Conservation (phyloP, 2,329 filamentous ascomycete species). For the Colletotrichum incanum region DNA sequence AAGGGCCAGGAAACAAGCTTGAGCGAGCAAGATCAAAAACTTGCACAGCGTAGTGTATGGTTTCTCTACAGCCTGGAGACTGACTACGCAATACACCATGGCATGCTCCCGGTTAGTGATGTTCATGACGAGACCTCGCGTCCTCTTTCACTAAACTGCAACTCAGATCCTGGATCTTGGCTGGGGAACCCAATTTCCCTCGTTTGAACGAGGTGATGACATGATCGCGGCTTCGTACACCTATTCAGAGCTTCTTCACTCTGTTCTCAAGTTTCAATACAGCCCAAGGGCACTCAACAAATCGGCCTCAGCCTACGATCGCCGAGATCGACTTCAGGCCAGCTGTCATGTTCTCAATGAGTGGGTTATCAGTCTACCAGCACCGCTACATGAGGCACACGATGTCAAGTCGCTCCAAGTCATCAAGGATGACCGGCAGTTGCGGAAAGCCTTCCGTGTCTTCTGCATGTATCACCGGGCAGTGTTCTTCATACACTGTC, state of each 20-base stretch:
- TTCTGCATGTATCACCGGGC: slow-evolving; percentile 40
- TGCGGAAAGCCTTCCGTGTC: slow-evolving; percentile 24
- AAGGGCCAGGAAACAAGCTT: slow-evolving; percentile 20
- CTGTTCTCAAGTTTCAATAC: slow-evolving; percentile 32
- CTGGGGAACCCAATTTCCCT: slow-evolving; percentile 24
- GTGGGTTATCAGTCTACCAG: slow-evolving; percentile 21
- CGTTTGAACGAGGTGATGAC: slow-evolving; percentile 30
- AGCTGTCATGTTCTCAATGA: slow-evolving; percentile 33
- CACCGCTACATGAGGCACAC: slow-evolving; percentile 26
- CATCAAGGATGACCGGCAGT: slow-evolving; percentile 19
- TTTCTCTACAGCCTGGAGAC: slow-evolving; percentile 37
- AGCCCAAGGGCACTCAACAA: slow-evolving; percentile 28
- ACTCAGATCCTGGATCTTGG: slow-evolving; percentile 27
- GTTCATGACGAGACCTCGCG: too few species aligned
- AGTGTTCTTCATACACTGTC: slow-evolving; percentile 31
- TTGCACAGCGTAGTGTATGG: slow-evolving; percentile 31
- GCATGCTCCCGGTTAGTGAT: slow-evolving; percentile 33
- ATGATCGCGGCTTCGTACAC: slow-evolving; percentile 33
- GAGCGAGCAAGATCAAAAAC: slow-evolving; percentile 26
- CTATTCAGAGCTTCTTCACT: slow-evolving; percentile 34
- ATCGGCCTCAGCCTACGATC: slow-evolving; percentile 16
- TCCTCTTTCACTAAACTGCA: not conserved
- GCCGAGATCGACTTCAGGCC: slow-evolving; percentile 28
- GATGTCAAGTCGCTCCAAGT: slow-evolving; percentile 20
- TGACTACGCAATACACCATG: slow-evolving; percentile 31